A percentile compares a stretch with the other conserved stretches of the same genome.
Conservation (phyloP, 805 yeast species). For the Spathaspora sp. region DNA sequence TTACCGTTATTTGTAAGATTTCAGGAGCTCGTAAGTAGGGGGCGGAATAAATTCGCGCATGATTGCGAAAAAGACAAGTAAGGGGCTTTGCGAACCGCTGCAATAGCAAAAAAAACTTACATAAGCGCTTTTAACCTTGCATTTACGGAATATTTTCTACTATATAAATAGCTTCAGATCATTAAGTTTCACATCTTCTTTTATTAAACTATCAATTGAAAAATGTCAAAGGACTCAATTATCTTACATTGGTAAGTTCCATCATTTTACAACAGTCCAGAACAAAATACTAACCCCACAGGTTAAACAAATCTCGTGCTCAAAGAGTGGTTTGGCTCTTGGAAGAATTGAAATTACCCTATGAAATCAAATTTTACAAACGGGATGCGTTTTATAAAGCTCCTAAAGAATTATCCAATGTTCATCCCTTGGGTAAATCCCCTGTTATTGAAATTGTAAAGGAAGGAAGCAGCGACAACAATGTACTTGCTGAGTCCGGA, state of each 20-base stretch:
- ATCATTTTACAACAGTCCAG: neutral
- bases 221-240: neutral
- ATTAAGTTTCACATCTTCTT: too few relatives aligned
- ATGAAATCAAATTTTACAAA: constrained; percentile 28
- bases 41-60: neutral
- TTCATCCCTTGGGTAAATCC: constrained; percentile 38
- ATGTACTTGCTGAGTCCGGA: constrained; percentile 55
- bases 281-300: neutral
- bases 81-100: neutral
- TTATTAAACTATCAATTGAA: neutral
- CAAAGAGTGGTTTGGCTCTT: constrained; percentile 36
- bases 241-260: neutral
- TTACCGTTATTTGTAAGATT: too few relatives aligned
- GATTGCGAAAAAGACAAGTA: neutral
- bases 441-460: constrained; percentile 28
- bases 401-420: constrained; percentile 24
- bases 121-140: too few relatives aligned
- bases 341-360: constrained; percentile 30
- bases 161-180: too few relatives aligned
- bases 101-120: too few relatives aligned
- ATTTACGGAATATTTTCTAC: neutral
- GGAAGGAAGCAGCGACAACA: constrained; percentile 14
- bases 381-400: constrained; percentile 26
- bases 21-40: too few relatives aligned
- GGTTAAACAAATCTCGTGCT: constrained; percentile 27